Evolutionary conservation across 257 asterid species (phyloP), one percentile per base, ranked within the genome.

Genomic region (Fraxinus americana): DNA sequence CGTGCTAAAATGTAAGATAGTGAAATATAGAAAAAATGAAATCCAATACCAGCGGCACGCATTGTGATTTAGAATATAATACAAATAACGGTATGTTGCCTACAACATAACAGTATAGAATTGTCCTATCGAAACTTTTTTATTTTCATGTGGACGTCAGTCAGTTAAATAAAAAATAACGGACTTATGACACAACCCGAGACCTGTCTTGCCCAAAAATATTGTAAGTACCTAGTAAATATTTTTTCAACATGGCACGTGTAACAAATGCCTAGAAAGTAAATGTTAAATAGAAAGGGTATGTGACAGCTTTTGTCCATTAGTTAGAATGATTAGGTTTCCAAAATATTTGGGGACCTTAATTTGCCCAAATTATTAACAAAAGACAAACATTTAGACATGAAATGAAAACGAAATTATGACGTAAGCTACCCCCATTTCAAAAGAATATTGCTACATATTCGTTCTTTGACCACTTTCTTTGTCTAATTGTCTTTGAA

Each of bases 381-480:
- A 65, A 7, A 21, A 77, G 35, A 43, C 34, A 74, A 4, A 41
- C 66, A 50, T 67, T 32, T 74, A 50, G 52, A 77, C 70, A 66
- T 59, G 71, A 29, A 66, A 73, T n/a, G 77, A 75, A 72, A 82
- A 45, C 66, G 79, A 52, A 76, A 71, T 27, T 68, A 5, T 81
- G 77, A 67, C 74, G 76, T 61, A 67, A 63, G 23, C 77, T 71
- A 23, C 85, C 82, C 69, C 86, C 85, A 71, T 11, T 65, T 77
- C 2, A 71, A 63, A 35, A 71, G 66, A 82, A 48, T 66, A 74
- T 70, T 61, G 69, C 66, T 75, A 74, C 66, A 79, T 45, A 35
- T 21, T 66, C 17, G 35, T 67, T 67, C 52, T 74, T 74, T 79
- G 76, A 74, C 76, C 34, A 43, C 57, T 66, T 67, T 36, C 30